Percentiles rank a stretch among this genome's conserved stretches.
Conservation (phyloP, 164 flowering plant species). For the Stephania cephalantha region DNA sequence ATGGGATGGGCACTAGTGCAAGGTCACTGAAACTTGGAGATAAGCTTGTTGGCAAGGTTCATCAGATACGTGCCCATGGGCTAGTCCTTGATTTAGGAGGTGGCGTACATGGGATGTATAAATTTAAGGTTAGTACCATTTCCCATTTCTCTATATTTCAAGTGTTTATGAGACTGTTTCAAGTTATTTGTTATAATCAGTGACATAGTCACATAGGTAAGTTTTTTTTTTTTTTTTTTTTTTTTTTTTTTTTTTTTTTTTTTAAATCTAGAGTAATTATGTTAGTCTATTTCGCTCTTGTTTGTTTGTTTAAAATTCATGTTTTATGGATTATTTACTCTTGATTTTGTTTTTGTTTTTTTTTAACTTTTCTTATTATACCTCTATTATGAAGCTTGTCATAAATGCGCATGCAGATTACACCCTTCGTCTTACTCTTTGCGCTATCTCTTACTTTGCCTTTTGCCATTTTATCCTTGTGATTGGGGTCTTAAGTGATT, state of each 20-base stretch:
- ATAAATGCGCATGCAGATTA: neutral
- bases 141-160: neutral
- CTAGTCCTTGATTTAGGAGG: constrained; percentile 81
- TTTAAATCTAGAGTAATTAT: neutral
- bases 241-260: no score
- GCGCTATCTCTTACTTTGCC: no score
- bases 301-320: neutral
- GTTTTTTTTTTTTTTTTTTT: no score
- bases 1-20: constrained; percentile 25
- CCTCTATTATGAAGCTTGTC: neutral
- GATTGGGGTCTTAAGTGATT: no score
- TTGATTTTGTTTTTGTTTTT: neutral
- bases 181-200: neutral
- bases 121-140: constrained; percentile 57
- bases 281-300: neutral
- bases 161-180: neutral
- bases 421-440: no score
- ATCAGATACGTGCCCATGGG: constrained; percentile 74
- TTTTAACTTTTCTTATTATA: neutral
- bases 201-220: no score
- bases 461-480: no score
- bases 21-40: constrained; percentile 59
- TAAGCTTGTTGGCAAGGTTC: constrained; percentile 51
- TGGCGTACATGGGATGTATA: constrained; percentile 76
- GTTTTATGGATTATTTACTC: neutral